Conservation (phyloP, 2,329 filamentous ascomycete species). For the Ceratocystis destructans region DNA sequence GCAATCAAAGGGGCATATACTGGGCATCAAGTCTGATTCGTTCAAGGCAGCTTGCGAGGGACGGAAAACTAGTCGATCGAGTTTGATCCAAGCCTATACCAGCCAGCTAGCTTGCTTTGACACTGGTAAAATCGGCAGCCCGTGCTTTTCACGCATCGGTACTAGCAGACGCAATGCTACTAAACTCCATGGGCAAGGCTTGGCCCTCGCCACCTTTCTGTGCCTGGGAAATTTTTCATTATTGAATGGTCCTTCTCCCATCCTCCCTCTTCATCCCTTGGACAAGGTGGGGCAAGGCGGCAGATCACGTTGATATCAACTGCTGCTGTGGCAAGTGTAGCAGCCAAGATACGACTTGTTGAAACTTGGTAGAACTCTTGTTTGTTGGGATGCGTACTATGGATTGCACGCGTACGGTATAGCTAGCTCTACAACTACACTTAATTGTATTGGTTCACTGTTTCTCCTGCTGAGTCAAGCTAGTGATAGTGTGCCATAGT, state of each 20-base stretch:
- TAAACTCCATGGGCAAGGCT: too few species aligned
- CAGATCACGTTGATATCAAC: neutral
- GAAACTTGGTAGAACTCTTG: neutral
- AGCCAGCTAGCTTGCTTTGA: too few species aligned
- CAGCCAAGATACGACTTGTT: neutral
- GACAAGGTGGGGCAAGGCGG: neutral
- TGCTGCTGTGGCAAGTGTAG: neutral
- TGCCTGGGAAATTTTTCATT: neutral
- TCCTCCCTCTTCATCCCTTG: neutral
- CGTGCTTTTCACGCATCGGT: neutral
- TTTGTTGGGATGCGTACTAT: neutral
- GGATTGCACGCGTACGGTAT: neutral
- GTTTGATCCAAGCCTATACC: too few species aligned
- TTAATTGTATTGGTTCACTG: too few species aligned
- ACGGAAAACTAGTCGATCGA: too few species aligned
- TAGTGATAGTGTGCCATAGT: neutral
- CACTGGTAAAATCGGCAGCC: neutral
- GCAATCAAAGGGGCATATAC: too few species aligned
- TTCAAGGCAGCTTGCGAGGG: too few species aligned
- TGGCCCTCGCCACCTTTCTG: neutral
- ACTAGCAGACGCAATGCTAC: neutral
- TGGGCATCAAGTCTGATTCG: too few species aligned
- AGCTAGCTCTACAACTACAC: neutral
- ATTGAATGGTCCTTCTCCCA: neutral
- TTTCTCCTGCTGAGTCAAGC: too few species aligned